Percentiles rank a stretch among this genome's conserved stretches.
These are phyloP conservation scores for Camelina hispida DNA, from an alignment of 345 rosid genomes.

Conservation along the genomic window DNA sequence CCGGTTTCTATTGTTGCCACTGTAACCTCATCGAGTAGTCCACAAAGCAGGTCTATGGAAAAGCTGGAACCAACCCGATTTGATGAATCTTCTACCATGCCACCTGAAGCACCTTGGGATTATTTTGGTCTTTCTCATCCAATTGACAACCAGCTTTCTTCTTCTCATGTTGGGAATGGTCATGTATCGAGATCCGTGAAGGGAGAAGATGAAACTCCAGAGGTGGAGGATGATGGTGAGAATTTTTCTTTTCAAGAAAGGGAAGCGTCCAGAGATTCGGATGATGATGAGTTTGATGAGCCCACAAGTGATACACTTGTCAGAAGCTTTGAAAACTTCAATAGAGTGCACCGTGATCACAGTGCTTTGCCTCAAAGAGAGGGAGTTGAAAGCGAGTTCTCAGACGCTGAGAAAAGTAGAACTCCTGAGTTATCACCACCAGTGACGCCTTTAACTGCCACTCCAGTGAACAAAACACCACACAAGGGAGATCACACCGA, in stretches of 20 bases:
- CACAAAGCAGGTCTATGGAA: constrained; percentile 49
- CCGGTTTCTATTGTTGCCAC: constrained; percentile 54
- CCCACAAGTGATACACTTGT: constrained; percentile 68
- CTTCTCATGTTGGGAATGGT: constrained; percentile 54
- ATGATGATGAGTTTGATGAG: constrained; percentile 77
- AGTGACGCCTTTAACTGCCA: constrained; percentile 49
- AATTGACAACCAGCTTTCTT: constrained; percentile 61
- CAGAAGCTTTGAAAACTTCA: constrained; percentile 75
- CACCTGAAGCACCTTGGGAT: constrained; percentile 83
- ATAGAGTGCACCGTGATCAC: constrained; percentile 54
- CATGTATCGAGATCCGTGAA: constrained; percentile 54
- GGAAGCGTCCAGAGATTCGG: constrained; percentile 69
- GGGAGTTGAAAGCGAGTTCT: constrained; percentile 58
- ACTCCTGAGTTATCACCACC: constrained; percentile 80
- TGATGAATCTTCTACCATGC: constrained; percentile 56
- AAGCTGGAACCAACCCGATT: constrained; percentile 54
- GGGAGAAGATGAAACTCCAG: constrained; percentile 68
- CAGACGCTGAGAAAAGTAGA: constrained; percentile 58
- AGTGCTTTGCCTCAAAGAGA: constrained; percentile 52
- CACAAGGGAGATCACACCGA: constrained; percentile 53
- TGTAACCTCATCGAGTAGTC: constrained; percentile 61
- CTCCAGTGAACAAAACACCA: constrained; percentile 53
- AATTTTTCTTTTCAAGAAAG: constrained; percentile 59
- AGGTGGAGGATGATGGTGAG: constrained; percentile 71
- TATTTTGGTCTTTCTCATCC: constrained; percentile 77